A percentile compares a stretch with the other conserved stretches of the same genome.
These are phyloP conservation scores for Colletotrichum sp. DNA, from an alignment of 2,329 filamentous ascomycete genomes.

Conservation along the genomic window DNA sequence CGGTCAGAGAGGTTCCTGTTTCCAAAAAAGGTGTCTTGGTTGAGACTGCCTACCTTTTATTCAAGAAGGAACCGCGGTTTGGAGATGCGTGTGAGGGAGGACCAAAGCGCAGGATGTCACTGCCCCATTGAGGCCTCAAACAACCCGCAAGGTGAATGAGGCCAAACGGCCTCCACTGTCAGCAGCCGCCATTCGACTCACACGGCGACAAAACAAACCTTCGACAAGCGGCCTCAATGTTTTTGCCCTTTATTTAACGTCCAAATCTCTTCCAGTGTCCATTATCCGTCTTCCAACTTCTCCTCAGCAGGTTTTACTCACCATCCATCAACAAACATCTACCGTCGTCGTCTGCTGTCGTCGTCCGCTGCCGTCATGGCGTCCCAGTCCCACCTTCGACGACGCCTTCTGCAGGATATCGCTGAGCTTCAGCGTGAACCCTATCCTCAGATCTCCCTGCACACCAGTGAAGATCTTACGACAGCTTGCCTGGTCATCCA, in stretches of 20 bases:
- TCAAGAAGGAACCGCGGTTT: not conserved
- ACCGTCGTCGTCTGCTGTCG: not conserved
- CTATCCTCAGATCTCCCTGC: constrained; percentile 49
- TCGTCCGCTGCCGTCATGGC: not conserved
- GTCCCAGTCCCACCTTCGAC: not conserved
- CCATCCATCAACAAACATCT: not conserved
- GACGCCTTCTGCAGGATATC: constrained; percentile 46
- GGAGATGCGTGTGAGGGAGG: not conserved
- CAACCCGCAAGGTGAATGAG: not conserved
- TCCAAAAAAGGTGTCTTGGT: not conserved
- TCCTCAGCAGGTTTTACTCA: not conserved
- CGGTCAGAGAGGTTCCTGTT: not conserved
- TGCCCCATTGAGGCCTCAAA: not conserved
- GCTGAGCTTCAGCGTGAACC: constrained; percentile 47
- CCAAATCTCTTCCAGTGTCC: not conserved
- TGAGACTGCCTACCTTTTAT: not conserved
- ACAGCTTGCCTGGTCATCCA: constrained; percentile 47
- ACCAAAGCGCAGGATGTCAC: not conserved
- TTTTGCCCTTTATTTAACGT: not conserved
- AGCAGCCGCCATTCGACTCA: not conserved
- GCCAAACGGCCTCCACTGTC: not conserved
- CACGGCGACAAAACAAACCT: not conserved
- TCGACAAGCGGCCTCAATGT: not conserved
- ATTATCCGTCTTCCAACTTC: not conserved
- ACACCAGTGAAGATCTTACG: constrained; percentile 36